These are phyloP conservation scores for Akanthomyces dipterigenus DNA, from an alignment of 2,329 filamentous ascomycete genomes.

Conservation along the genomic window DNA sequence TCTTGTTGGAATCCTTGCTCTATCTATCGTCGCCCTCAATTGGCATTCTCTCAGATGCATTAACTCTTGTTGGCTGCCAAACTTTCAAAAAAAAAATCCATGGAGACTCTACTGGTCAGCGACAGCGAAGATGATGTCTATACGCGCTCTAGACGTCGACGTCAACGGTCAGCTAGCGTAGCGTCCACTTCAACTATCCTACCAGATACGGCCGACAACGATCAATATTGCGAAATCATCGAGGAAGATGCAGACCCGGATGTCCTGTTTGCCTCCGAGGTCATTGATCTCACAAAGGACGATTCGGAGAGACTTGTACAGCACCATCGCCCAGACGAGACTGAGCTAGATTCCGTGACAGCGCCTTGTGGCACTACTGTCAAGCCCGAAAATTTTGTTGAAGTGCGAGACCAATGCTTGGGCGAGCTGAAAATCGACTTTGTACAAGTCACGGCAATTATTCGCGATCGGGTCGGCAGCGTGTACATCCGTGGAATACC, in stretches of 20 bases:
- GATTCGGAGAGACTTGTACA: conserved; percentile 13
- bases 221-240: neutral
- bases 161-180: neutral
- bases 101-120: neutral
- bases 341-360: conserved; percentile 16
- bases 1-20: neutral
- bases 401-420: conserved; percentile 19
- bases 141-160: neutral
- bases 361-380: conserved; percentile 12
- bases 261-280: conserved; percentile 16
- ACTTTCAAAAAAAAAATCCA: too few species aligned
- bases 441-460: conserved; percentile 37
- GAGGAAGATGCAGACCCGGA: neutral
- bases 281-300: conserved; percentile 30
- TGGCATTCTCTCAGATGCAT: neutral
- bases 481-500: conserved; percentile 32
- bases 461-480: conserved; percentile 20
- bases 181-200: neutral
- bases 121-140: neutral
- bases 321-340: conserved; percentile 19
- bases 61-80: too few species aligned
- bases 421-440: conserved; percentile 25
- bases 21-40: neutral
- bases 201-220: neutral
- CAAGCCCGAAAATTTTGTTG: conserved; percentile 22